phyloP scores from a whole-genome alignment of 371 early-diverging fungal species.

The Apophysomyces trapeziformis region DNA sequence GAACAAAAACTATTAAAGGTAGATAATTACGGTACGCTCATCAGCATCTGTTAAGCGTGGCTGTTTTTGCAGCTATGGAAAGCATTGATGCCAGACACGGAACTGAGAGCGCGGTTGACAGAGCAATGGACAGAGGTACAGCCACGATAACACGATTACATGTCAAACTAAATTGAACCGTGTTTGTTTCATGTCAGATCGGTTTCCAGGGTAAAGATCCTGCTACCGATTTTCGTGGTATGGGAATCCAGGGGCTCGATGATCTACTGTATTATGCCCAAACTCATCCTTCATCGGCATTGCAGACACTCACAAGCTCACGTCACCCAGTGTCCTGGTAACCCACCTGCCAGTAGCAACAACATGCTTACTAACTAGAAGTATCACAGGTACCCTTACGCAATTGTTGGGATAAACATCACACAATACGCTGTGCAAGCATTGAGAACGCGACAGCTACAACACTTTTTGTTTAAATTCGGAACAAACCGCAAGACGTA shows the following conservation, averaged over 20 bases:
- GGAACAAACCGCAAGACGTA: slow-evolving; percentile 58
- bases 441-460: slow-evolving; percentile 68
- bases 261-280: slow-evolving; percentile 74
- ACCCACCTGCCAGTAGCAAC: neutral
- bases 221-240: slow-evolving; percentile 88
- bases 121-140: slow-evolving; percentile 69
- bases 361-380: slow-evolving; percentile 7
- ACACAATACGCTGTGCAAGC: slow-evolving; percentile 69
- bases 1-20: slow-evolving; percentile 71
- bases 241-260: slow-evolving; percentile 81
- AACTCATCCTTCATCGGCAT: slow-evolving; percentile 58
- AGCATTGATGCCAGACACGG: slow-evolving; percentile 62
- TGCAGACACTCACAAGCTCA: slow-evolving; percentile 57
- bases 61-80: slow-evolving; percentile 65
- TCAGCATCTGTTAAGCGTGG: neutral
- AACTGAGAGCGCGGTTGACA: slow-evolving; percentile 52
- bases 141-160: neutral
- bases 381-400: slow-evolving; percentile 72
- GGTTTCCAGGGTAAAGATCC: slow-evolving; percentile 88
- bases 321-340: slow-evolving; percentile 53
- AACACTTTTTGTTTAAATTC: slow-evolving; percentile 65
- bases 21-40: slow-evolving; percentile 6
- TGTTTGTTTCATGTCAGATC: slow-evolving; percentile 36
- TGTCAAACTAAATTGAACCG: neutral
- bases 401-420: slow-evolving; percentile 84